Conservation (phyloP, 2,329 filamentous ascomycete genomes). For the Sporothrix sp. region DNA sequence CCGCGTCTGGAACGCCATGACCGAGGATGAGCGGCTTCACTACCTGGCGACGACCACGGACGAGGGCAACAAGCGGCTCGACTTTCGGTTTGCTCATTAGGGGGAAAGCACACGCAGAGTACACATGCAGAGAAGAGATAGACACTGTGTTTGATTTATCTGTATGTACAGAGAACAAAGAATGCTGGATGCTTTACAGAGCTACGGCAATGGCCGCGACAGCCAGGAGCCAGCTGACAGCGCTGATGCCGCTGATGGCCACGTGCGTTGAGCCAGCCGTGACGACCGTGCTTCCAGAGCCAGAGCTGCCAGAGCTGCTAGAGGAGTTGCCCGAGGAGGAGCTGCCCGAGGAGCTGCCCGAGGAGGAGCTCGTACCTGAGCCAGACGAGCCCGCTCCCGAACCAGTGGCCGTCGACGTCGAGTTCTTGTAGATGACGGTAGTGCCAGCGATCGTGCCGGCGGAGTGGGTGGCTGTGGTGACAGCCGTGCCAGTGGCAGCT, state of each 20-base stretch:
- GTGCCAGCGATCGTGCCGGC: background rate
- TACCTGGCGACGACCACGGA: slow-evolving; percentile 38
- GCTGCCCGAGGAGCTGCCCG: background rate
- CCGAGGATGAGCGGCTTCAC: slow-evolving; percentile 35
- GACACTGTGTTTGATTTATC: too few relatives aligned
- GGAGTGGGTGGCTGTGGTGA: background rate
- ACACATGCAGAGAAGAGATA: too few relatives aligned
- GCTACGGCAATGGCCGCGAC: slow-evolving; percentile 1
- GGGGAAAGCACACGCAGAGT: too few relatives aligned
- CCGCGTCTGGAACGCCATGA: slow-evolving; percentile 38
- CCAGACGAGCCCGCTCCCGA: background rate
- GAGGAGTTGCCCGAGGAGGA: background rate
- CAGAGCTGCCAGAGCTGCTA: background rate
- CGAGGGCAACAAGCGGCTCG: slow-evolving; percentile 35
- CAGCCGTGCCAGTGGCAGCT: background rate
- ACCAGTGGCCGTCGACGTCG: background rate
- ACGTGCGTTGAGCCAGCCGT: slow-evolving; percentile 8
- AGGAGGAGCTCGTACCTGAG: background rate
- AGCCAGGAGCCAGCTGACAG: background rate
- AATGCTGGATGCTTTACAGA: slow-evolving; percentile 7
- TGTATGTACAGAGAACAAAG: too few relatives aligned
- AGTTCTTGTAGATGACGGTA: background rate
- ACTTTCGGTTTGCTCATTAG: slow-evolving; percentile 30
- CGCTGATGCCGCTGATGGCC: background rate
- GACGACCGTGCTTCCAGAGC: background rate